These are phyloP conservation scores for Aspergillus melleus DNA, from an alignment of 2,329 filamentous ascomycete species.

Conservation along the genomic window DNA sequence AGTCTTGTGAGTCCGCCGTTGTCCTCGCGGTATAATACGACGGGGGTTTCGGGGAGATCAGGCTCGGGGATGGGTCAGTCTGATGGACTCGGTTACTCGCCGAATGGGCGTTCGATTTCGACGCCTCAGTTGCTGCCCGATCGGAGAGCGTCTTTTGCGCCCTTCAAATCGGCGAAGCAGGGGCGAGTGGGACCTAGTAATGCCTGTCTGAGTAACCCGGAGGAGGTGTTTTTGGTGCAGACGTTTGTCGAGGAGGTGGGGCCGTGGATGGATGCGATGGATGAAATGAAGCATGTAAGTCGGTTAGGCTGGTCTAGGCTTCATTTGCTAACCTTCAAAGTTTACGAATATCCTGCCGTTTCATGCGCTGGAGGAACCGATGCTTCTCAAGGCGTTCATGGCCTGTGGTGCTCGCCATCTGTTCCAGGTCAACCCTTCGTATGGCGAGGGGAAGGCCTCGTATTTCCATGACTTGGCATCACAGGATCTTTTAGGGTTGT, in stretches of 20 bases:
- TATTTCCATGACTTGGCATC: constrained; percentile 87
- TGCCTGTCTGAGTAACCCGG: constrained; percentile 68
- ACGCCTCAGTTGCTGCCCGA: constrained; percentile 29
- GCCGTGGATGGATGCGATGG: constrained; percentile 91
- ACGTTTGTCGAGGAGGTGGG: constrained; percentile 89
- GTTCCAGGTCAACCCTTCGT: constrained; percentile 67
- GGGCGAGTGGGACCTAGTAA: constrained; percentile 46
- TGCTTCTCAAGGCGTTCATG: constrained; percentile 85
- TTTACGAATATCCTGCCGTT: constrained; percentile 85
- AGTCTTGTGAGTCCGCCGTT: constrained; percentile 10
- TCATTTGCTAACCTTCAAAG: constrained; percentile 32
- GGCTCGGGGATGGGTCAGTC: constrained; percentile 48
- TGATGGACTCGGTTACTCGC: constrained; percentile 24
- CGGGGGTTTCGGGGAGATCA: constrained; percentile 48
- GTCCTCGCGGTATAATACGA: constrained; percentile 14
- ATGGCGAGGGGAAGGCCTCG: constrained; percentile 73
- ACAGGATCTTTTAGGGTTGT: constrained; percentile 68
- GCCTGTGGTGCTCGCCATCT: constrained; percentile 86
- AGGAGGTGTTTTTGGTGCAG: constrained; percentile 87
- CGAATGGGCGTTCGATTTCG: constrained; percentile 27
- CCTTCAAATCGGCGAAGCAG: constrained; percentile 39
- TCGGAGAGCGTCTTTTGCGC: constrained; percentile 34
- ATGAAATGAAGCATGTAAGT: constrained; percentile 71
- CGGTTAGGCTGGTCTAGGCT: not conserved
- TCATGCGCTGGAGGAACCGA: constrained; percentile 75